Conservation (phyloP, 805 yeast species). For the Teunomyces lycoperdinae region DNA sequence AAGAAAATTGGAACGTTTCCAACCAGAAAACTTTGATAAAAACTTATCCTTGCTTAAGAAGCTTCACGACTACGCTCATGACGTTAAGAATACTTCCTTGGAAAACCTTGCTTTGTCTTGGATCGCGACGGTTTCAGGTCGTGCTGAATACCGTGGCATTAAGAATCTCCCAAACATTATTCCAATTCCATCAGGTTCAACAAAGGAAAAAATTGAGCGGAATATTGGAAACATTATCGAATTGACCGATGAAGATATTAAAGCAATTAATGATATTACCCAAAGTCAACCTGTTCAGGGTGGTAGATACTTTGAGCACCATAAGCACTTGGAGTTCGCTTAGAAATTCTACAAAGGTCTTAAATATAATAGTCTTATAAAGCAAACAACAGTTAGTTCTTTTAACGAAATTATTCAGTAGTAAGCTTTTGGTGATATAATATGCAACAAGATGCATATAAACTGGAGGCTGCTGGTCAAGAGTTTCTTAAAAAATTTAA, state of each 20-base stretch:
- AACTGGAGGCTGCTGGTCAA: too few species aligned
- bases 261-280: constrained; percentile 48
- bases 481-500: background rate
- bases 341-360: background rate
- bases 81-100: constrained; percentile 49
- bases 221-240: constrained; percentile 47
- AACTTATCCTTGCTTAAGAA: constrained; percentile 51
- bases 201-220: constrained; percentile 55
- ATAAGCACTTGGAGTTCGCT: constrained; percentile 3
- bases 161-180: constrained; percentile 51
- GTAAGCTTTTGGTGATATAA: background rate
- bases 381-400: background rate
- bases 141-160: constrained; percentile 44
- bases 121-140: constrained; percentile 64
- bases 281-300: constrained; percentile 50
- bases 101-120: constrained; percentile 48
- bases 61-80: constrained; percentile 49
- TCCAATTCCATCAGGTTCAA: constrained; percentile 81
- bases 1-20: constrained; percentile 51
- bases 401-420: background rate
- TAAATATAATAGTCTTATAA: too few species aligned
- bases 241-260: constrained; percentile 57
- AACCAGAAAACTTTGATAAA: constrained; percentile 50
- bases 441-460: background rate
- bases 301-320: constrained; percentile 45